A percentile compares a stretch with the other conserved stretches of the same genome.
phyloP scores from a whole-genome alignment of 1,284 basidiomycete genomes.

The Malassezia caprae region DNA sequence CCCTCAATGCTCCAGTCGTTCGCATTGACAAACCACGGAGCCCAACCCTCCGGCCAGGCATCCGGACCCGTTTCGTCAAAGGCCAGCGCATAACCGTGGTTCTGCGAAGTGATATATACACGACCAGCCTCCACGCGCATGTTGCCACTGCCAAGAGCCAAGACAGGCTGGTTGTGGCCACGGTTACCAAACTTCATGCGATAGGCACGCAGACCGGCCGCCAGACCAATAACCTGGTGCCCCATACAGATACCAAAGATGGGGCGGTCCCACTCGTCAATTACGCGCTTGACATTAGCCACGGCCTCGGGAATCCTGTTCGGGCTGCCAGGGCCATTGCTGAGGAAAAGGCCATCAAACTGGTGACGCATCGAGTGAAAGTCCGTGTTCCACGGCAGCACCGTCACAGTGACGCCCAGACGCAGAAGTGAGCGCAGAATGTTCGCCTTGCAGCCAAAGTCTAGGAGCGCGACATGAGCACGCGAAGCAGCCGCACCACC shows the following conservation, averaged over 20 bases:
- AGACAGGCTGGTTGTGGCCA: constrained; percentile 97
- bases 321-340: constrained; percentile 93
- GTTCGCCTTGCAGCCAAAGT: constrained; percentile 96
- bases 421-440: constrained; percentile 84
- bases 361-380: constrained; percentile 79
- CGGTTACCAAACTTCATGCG: constrained; percentile 96
- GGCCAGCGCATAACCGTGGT: constrained; percentile 51
- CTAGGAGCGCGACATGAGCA: constrained; percentile 84
- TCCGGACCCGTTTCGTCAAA: constrained; percentile 25
- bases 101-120: constrained; percentile 77
- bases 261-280: constrained; percentile 74
- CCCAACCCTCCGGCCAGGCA: constrained; percentile 43
- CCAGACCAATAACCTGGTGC: constrained; percentile 72
- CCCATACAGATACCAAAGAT: constrained; percentile 98
- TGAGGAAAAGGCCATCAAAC: constrained; percentile 89
- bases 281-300: constrained; percentile 67
- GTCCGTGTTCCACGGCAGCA: constrained; percentile 93
- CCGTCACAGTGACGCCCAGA: constrained; percentile 80
- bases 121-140: constrained; percentile 79
- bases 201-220: constrained; percentile 89
- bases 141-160: constrained; percentile 78
- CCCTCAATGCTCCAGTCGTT: constrained; percentile 46
- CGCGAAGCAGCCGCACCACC: constrained; percentile 55
- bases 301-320: constrained; percentile 75
- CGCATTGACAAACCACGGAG: constrained; percentile 46